These are phyloP conservation scores for Suhomyces anneliseae DNA, from an alignment of 1,139 yeast species.

Conservation along the genomic window DNA sequence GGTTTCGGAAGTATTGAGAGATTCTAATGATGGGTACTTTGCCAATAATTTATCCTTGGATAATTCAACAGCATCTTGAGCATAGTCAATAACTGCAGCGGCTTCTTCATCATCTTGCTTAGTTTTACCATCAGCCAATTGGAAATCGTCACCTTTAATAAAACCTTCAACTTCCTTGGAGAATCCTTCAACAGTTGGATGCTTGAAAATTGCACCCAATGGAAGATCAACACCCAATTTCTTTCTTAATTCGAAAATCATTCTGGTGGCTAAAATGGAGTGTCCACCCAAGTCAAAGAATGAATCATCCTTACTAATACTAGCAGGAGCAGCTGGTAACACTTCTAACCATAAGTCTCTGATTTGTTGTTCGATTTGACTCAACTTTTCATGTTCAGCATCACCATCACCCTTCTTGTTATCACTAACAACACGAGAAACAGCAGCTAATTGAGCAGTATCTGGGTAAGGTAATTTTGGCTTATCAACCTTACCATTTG, in stretches of 20 bases:
- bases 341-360: constrained; percentile 84
- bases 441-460: constrained; percentile 75
- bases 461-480: constrained; percentile 96
- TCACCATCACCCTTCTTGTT: constrained; percentile 35
- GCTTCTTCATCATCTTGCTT: constrained; percentile 19
- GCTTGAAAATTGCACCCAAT: constrained; percentile 82
- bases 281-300: constrained; percentile 98
- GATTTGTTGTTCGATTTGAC: constrained; percentile 64
- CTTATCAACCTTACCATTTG: constrained; percentile 97
- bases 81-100: constrained; percentile 51
- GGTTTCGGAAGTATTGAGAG: constrained; percentile 32
- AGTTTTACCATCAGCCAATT: constrained; percentile 39
- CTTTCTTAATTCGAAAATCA: constrained; percentile 91
- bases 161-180: constrained; percentile 69
- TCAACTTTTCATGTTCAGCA: constrained; percentile 49
- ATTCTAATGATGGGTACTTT: constrained; percentile 31
- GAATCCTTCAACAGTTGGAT: constrained; percentile 80
- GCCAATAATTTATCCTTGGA: constrained; percentile 44
- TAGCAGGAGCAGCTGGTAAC: constrained; percentile 81
- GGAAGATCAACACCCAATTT: constrained; percentile 79
- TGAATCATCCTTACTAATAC: constrained; percentile 75
- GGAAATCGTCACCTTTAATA: constrained; percentile 46
- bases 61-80: constrained; percentile 70
- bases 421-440: constrained; percentile 42
- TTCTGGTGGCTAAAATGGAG: constrained; percentile 92